These are phyloP conservation scores for Vaccinium darrowii DNA, from an alignment of 148 eudicot species.

Conservation along the genomic window DNA sequence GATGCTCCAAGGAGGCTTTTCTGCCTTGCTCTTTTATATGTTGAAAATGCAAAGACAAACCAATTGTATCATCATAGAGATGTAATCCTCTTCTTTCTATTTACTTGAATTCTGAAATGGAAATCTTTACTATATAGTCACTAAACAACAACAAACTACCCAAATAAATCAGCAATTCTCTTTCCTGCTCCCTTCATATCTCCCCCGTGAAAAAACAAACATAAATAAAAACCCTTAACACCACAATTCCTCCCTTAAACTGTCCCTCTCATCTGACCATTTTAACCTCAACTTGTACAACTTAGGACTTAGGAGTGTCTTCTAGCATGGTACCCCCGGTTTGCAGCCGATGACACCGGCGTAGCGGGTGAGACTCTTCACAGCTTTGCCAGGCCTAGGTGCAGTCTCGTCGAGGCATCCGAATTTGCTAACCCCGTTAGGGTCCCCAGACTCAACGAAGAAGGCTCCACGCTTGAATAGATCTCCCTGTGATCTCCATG, in stretches of 20 bases:
- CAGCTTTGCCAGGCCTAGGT: slow-evolving; percentile 19
- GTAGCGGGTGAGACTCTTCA: slow-evolving; percentile 23
- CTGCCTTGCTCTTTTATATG: no score
- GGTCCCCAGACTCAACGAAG: slow-evolving; percentile 43
- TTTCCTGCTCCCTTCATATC: background rate
- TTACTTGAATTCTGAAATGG: background rate
- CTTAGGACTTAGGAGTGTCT: background rate
- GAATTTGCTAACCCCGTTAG: background rate
- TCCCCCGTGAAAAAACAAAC: background rate
- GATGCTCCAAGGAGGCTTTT: no score
- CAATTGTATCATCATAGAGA: background rate
- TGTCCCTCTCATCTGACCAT: background rate
- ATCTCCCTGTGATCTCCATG: slow-evolving; percentile 51
- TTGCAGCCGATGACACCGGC: slow-evolving; percentile 35
- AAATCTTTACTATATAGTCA: background rate
- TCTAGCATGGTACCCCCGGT: slow-evolving; percentile 29
- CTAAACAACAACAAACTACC: background rate
- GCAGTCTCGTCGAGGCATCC: slow-evolving; percentile 9
- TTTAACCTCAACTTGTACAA: background rate
- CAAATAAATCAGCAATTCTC: background rate
- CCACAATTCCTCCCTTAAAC: background rate
- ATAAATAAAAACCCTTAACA: background rate
- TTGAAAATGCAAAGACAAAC: background rate
- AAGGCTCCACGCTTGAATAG: slow-evolving; percentile 45
- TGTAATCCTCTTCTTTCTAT: background rate